Base-by-base conservation (phyloP, 495 filamentous ascomycete genomes). In the Talaromyces ruber region DNA sequence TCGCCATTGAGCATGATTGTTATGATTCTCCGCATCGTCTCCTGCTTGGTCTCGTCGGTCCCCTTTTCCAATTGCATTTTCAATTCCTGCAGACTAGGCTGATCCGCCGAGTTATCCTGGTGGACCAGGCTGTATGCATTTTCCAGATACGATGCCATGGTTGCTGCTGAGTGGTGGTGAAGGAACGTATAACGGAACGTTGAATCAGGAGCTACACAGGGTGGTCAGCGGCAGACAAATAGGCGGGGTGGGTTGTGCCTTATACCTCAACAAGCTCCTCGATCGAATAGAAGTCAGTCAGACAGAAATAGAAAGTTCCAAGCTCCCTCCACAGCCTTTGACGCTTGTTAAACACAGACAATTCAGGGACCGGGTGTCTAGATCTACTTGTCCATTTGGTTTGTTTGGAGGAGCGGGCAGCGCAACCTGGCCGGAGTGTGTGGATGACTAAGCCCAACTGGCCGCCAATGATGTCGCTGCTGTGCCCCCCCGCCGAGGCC, bases 1-100 rank as follows among this genome's bases (percentile, higher is more conserved):
- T 98, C 95, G 61, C 95, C 95, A 71, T 97, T 99, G 69, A 99
- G 86, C 93, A 97, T 96, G 73, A 96, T 84, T 64, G 91, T 96
- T 64, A 98, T 82, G 76, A 99, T 89, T 78, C 88, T 87, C 83
- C 94, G 94, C 95, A 99, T 98, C 16, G 95, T 98, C 66, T 98
- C 95, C 75, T 95, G 80, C 81, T 99, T 99, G 68, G 85, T 85
- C 73, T 99, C 95, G 77, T 99, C 95, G 64, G 81, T 96, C 64
- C 95, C 95, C 79, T 97, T 98, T 75, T 99, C 95, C 66, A 99
- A 81, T 80, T 97, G 92, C 65, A 87, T 88, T 73, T 90, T 91
- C 72, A 99, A 79, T 77, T 98, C 94, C 71, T 91, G 90, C 71
- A 92, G 75, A 22, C 90, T 88, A 30, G 95, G 94, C 64, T 93